Base-by-base conservation (phyloP, 768 basidiomycete species). In the Dacryopinax primogenitus region DNA sequence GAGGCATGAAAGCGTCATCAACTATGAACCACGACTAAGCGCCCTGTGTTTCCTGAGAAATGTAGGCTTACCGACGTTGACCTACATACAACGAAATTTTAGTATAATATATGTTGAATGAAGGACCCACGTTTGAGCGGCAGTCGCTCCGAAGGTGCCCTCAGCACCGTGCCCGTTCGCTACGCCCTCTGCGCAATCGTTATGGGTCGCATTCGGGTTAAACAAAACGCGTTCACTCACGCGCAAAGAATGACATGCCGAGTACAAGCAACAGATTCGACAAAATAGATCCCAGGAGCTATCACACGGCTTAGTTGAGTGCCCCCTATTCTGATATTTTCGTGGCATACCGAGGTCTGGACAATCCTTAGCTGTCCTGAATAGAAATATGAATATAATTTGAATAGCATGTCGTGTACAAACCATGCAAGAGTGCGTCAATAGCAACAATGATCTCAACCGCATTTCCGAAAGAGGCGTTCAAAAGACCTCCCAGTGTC, bases 221-320 rank as follows among this genome's bases (percentile, higher is more conserved):
- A 16, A 6, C 35, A 26, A 21, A 64, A 15, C 21, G 13, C 33
- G 28, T n/a, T n/a, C 4, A 39, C 61, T 1, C 15, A 84, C 86
- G 87, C 61, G 90, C 90, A 64, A 94, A 77, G 79, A 94, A 94
- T 15, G 90, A 91, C 74, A 88, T 91, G 6, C 93, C 93, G 15
- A 97, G 79, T 18, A 97, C 92, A 36, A 96, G 80, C 9, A 96
- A 81, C 37, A 94, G 78, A 75, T 96, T 96, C 13, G 91, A 93
- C 37, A 96, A 76, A 66, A 96, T 89, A 32, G 90, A 92, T 21
- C 92, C 93, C 47, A 96, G 82, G 82, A 95, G 85, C 88, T 89
- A 26, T 44, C 68, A 58, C n/a, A 11, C 62, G 21, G 39, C 41
- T 35, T 21, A 3, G 45, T 15, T n/a, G 18, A 35, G 23, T 15